Evolutionary conservation across 2,329 filamentous ascomycete species (phyloP).

Genomic region (Ophiostoma fasciatum): DNA sequence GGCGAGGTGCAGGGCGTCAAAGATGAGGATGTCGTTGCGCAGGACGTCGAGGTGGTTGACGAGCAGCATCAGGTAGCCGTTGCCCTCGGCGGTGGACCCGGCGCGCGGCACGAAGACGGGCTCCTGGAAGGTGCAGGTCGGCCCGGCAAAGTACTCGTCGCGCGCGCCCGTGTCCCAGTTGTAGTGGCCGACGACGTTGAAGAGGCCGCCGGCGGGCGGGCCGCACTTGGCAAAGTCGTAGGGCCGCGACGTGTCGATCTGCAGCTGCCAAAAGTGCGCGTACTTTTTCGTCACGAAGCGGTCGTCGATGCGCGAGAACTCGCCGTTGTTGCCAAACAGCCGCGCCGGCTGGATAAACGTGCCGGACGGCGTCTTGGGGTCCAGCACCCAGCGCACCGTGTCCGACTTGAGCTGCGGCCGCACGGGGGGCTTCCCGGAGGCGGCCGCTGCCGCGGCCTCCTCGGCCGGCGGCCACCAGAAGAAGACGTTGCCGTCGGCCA

Average conservation of each 20-base stretch:
- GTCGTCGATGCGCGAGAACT: constrained; percentile 35
- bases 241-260: constrained; percentile 20
- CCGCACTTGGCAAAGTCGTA: constrained; percentile 31
- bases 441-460: constrained; percentile 12
- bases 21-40: constrained; percentile 28
- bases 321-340: constrained; percentile 28
- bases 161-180: constrained; percentile 24
- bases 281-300: constrained; percentile 29
- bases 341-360: constrained; percentile 22
- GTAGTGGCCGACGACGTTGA: constrained; percentile 32
- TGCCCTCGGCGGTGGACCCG: constrained; percentile 27
- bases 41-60: constrained; percentile 30
- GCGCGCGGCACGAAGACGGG: constrained; percentile 34
- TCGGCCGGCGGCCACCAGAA: constrained; percentile 28
- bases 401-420: constrained; percentile 23
- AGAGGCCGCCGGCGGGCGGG: constrained; percentile 26
- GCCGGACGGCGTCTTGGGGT: constrained; percentile 21
- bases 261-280: constrained; percentile 30
- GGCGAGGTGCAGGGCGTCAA: constrained; percentile 24
- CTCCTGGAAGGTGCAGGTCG: constrained; percentile 34
- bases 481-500: constrained; percentile 29
- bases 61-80: constrained; percentile 34
- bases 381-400: constrained; percentile 26
- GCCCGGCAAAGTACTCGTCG: constrained; percentile 29
- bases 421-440: constrained; percentile 9